These are phyloP conservation scores for Datura wrightii DNA, from an alignment of 257 asterid genomes.

Conservation along the genomic window DNA sequence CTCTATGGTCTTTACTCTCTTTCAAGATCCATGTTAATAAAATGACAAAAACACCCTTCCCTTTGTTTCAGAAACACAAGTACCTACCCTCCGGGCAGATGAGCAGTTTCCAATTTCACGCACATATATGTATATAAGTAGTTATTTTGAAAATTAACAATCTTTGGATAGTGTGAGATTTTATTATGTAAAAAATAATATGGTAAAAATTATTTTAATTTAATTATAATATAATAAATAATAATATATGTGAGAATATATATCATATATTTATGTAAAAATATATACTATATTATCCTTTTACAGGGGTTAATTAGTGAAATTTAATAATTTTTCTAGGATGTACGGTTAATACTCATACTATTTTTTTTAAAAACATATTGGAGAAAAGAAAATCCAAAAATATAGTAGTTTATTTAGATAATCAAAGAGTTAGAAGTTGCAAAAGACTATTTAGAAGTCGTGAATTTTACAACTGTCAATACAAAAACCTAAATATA, in stretches of 20 bases:
- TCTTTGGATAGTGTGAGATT: background rate
- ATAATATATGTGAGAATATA: no score
- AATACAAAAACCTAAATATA: no score
- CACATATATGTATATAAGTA: background rate
- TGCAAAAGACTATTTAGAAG: no score
- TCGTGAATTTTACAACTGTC: no score
- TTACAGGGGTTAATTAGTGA: no score
- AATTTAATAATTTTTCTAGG: no score
- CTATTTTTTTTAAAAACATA: background rate
- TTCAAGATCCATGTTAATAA: background rate
- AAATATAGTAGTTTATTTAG: no score
- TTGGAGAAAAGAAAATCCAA: background rate
- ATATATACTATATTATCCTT: no score
- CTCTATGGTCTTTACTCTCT: background rate
- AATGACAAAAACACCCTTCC: constrained; percentile 10
- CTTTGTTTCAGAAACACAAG: background rate
- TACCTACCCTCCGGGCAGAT: background rate
- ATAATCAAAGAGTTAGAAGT: no score
- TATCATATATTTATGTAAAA: no score
- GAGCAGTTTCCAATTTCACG: background rate
- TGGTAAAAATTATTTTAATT: background rate
- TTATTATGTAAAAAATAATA: background rate
- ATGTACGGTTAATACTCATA: background rate
- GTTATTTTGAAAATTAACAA: background rate
- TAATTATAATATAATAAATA: no score